Evolutionary conservation across 78 protist genomes (phyloP), one percentile per base, ranked within the genome.

Genomic region (Dictyostelium brefeldianum): DNA sequence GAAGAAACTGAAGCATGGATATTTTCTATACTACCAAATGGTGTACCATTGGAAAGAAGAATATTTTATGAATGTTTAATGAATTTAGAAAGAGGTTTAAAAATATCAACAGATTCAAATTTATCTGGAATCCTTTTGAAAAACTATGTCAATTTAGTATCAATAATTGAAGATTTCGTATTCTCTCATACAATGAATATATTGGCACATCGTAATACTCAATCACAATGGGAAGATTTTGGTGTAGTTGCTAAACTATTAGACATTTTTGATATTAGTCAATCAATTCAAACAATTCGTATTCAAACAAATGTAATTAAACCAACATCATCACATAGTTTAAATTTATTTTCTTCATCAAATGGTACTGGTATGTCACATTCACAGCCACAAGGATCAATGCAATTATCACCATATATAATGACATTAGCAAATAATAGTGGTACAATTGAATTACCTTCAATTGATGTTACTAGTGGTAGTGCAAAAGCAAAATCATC

Each of bases 1-100:
- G 95, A 91, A n/a, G 95, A 91, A 27, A 91, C 95, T 20, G 80
- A 81, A 31, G 90, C 95, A 48, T 91, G 93, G 84, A 77, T 87
- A 48, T 87, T 50, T 36, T 29, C 78, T 5, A 15, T 87, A 9
- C 50, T 87, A 25, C 84, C 83, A 6, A 87, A 77, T 65, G 84
- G 93, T 17, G 29, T 59, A 5, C 93, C 93, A 12, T 53, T 87
- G 0, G 93, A 87, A 25, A 14, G 93, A 47, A 74, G 93, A 65
- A 87, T 87, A 27, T 87, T 87, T 53, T 87, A 77, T 77, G 93
- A 87, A 31, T 77, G 85, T 77, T 25, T 87, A 18, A 50, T 57
- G 3, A 70, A 87, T 31, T 47, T 87, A 31, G 93, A 87, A 25
- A 27, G 53, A 29, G 59, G 81, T 43, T 64, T 75, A 50, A 27